Percentiles rank a stretch among this genome's conserved stretches.
phyloP scores from a whole-genome alignment of 441 rosid genomes.

The Euphorbia celastroides region DNA sequence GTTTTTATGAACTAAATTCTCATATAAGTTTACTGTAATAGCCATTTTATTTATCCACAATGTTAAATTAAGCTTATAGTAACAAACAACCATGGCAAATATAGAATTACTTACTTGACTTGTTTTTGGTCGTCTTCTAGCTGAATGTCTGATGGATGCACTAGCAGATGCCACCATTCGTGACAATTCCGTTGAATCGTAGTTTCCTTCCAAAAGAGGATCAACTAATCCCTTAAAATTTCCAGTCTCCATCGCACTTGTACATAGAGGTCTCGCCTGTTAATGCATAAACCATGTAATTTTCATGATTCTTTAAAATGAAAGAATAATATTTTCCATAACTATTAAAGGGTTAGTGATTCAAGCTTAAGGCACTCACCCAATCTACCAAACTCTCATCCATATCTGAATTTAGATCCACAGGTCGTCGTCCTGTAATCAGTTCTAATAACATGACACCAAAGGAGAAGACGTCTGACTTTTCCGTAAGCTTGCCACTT shows the following conservation, averaged over 20 bases:
- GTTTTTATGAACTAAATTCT: no score
- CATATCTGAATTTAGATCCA: slow-evolving; percentile 46
- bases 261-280: slow-evolving; percentile 76
- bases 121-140: slow-evolving; percentile 73
- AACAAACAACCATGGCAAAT: neutral
- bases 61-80: neutral
- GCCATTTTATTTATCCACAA: no score
- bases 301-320: no score
- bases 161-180: slow-evolving; percentile 73
- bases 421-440: slow-evolving; percentile 67
- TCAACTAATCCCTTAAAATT: slow-evolving; percentile 52
- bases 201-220: slow-evolving; percentile 52
- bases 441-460: slow-evolving; percentile 88
- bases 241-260: slow-evolving; percentile 42
- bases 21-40: no score
- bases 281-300: neutral
- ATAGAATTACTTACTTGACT: slow-evolving; percentile 43
- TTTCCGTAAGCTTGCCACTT: slow-evolving; percentile 82
- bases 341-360: neutral
- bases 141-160: slow-evolving; percentile 61
- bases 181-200: slow-evolving; percentile 52
- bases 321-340: neutral
- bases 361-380: slow-evolving; percentile 30
- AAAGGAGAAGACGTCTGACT: slow-evolving; percentile 87
- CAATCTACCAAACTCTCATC: slow-evolving; percentile 88